phyloP scores from a whole-genome alignment of 139 green algal genomes.

The Tetraselmis chui region DNA sequence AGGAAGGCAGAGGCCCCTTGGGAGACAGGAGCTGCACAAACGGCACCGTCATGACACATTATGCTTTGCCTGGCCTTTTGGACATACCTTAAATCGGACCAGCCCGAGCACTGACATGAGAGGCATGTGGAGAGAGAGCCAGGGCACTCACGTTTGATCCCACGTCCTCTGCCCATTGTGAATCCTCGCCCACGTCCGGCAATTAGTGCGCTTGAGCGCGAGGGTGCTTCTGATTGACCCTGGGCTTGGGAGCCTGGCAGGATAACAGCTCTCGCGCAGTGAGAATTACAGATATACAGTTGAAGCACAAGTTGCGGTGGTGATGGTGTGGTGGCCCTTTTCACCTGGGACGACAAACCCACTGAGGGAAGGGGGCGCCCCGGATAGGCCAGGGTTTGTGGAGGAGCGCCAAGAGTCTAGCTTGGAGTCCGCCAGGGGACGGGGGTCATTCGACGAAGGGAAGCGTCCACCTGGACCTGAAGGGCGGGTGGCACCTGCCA shows the following conservation, averaged over 20 bases:
- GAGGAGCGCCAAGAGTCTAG: background rate
- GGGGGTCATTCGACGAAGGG: background rate
- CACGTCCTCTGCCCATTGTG: background rate
- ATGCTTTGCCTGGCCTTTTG: too few species aligned
- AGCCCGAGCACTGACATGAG: too few species aligned
- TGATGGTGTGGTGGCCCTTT: too few species aligned
- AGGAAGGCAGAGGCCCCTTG: background rate
- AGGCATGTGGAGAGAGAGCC: too few species aligned
- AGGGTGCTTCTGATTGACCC: background rate
- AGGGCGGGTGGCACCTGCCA: background rate
- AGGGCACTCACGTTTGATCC: background rate
- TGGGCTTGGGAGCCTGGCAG: too few species aligned
- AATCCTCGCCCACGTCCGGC: background rate
- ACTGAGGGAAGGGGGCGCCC: background rate
- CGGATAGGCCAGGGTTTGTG: too few species aligned
- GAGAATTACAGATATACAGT: too few species aligned
- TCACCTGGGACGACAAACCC: too few species aligned
- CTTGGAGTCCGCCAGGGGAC: background rate
- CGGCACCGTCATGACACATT: too few species aligned
- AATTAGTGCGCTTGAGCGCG: background rate
- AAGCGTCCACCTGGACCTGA: background rate
- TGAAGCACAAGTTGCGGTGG: too few species aligned
- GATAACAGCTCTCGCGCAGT: too few species aligned
- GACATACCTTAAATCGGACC: too few species aligned
- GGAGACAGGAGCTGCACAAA: background rate